Percentiles rank a stretch among this genome's conserved stretches.
These are phyloP conservation scores for Albizia julibrissin DNA, from an alignment of 306 rosid genomes.

Conservation along the genomic window DNA sequence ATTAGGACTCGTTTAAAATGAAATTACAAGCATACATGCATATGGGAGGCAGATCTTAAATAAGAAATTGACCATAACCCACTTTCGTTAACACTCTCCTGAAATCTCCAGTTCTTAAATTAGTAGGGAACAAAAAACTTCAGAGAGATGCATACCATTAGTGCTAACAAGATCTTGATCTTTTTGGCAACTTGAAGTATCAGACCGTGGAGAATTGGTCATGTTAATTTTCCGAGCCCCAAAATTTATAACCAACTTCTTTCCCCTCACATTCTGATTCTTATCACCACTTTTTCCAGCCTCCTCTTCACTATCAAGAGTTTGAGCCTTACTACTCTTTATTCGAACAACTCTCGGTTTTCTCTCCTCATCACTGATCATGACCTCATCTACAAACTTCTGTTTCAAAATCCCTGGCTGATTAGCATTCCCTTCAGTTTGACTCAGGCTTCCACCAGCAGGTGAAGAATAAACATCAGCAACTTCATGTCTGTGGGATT, in stretches of 20 bases:
- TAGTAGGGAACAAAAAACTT: background rate
- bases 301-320: constrained; percentile 72
- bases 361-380: constrained; percentile 87
- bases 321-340: constrained; percentile 63
- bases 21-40: background rate
- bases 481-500: constrained; percentile 56
- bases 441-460: constrained; percentile 66
- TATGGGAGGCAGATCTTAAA: background rate
- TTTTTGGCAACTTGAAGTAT: constrained; percentile 82
- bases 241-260: constrained; percentile 87
- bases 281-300: constrained; percentile 59
- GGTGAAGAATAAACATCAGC: constrained; percentile 66
- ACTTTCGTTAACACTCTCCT: constrained; percentile 19
- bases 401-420: constrained; percentile 71
- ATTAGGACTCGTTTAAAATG: background rate
- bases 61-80: constrained; percentile 17
- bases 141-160: constrained; percentile 56
- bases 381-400: constrained; percentile 91
- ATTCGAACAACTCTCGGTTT: constrained; percentile 71
- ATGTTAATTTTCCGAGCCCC: constrained; percentile 88
- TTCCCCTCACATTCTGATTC: constrained; percentile 71
- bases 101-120: background rate
- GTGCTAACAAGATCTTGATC: constrained; percentile 59
- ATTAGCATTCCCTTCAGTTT: constrained; percentile 61
- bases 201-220: constrained; percentile 82